phyloP scores from a whole-genome alignment of 2,329 filamentous ascomycete genomes.

The Hypoxylon sp. region DNA sequence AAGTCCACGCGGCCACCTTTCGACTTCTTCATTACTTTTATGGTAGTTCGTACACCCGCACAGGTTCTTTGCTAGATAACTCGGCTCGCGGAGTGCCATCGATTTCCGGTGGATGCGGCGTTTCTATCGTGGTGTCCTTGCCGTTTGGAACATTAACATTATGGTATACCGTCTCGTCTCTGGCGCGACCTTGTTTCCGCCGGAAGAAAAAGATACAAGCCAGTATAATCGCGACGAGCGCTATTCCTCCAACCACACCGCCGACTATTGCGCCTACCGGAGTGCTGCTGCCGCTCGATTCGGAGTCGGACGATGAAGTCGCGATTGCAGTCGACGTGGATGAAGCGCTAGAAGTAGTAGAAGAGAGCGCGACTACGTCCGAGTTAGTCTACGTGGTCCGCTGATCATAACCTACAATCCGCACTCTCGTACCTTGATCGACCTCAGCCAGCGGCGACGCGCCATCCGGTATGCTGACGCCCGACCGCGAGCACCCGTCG shows the following conservation, averaged over 20 bases:
- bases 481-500: conserved; percentile 36
- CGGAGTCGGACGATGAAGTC: conserved; percentile 11
- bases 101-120: conserved; percentile 20
- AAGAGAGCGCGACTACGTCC: not conserved
- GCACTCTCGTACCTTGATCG: conserved; percentile 29
- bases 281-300: not conserved
- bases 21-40: not conserved
- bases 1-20: not conserved
- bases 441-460: conserved; percentile 36
- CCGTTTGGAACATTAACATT: conserved; percentile 4
- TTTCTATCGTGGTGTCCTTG: conserved; percentile 7
- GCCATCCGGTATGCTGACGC: conserved; percentile 23
- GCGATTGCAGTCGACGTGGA: conserved; percentile 7
- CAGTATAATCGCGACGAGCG: conserved; percentile 27
- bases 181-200: conserved; percentile 6
- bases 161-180: not conserved
- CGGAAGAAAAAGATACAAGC: conserved; percentile 27
- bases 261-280: conserved; percentile 31
- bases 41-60: conserved; percentile 4
- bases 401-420: not conserved
- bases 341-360: conserved; percentile 10
- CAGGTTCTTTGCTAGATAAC: conserved; percentile 7
- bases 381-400: not conserved
- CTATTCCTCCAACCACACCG: conserved; percentile 35
- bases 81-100: conserved; percentile 22